Base-by-base conservation (phyloP, 306 rosid species). In the Macrotyloma uniflorum region DNA sequence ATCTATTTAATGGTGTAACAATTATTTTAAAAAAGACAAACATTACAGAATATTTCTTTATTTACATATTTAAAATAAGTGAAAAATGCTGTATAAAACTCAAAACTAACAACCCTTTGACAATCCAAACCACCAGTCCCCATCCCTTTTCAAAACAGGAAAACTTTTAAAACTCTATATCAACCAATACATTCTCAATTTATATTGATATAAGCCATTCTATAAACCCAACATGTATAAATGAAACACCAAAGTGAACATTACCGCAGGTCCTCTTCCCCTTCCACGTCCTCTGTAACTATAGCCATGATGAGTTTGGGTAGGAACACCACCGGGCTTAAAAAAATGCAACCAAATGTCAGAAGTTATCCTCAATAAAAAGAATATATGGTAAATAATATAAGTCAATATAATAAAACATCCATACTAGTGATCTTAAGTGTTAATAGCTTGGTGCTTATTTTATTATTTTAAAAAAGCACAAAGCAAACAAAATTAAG, bases 241-340 rank as follows among this genome's bases (percentile, higher is more conserved):
- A 58, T 13, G 20, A 73, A 70, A 69, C 45, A 42, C 62, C 13
- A 67, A 82, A 75, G 5, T 64, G 72, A 33, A 68, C 26, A 77
- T 55, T 92, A 94, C 98, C 93, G 88, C 94, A 71, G 33, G 20
- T 80, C 92, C 95, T 73, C 88, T 85, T 72, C 96, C 98, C 83
- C 96, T 85, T 74, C 88, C 98, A 11, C 86, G 94, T 24, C 96
- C 97, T 76, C 96, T 65, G 68, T 90, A 90, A 55, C 85, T 71
- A 36, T 91, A 87, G 74, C 79, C 89, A 84, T 76, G 80, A 61
- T 80, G 81, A 47, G 54, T 70, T 70, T 89, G 93, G 49, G 33
- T 82, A 63, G 88, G 74, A 69, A 85, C 67, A 70, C 94, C 93
- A 71, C 83, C 89, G 32, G 91, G 77, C 98, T 94, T 90, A 18